Evolutionary conservation across 2,329 filamentous ascomycete species (phyloP), one percentile per base, ranked within the genome.

Genomic region (Curvularia eragrostidis): DNA sequence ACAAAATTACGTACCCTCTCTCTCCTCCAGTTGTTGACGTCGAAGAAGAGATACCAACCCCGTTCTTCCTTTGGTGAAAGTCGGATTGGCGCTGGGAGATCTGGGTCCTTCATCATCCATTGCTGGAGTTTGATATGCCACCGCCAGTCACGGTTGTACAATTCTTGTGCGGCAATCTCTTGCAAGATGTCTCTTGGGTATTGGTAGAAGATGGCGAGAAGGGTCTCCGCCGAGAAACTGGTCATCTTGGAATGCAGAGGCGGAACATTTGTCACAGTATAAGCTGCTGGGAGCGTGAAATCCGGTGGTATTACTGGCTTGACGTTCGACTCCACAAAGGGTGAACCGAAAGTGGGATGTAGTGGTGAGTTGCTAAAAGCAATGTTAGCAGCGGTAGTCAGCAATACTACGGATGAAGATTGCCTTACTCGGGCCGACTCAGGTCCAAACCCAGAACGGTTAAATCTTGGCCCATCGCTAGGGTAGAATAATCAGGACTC

Each of bases 161-260:
- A 75, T 69, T 89, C 87, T 56, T 83, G 81, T 7, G 87, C 87
- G 5, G 87, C 87, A 44, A 87, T 78, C 69, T 90, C 87, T 69
- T 90, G 87, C 72, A 87, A 80, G 54, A 88, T 82, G 67, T 89
- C 87, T 57, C 85, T 80, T 13, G 87, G 86, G 78, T 86, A 84
- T 61, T 85, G 87, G 76, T 89, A 90, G 80, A 90, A 90, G 58
- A 89, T 88, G 69, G 86, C 87, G 71, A 90, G 88, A 4, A 90
- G 79, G 0, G 87, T 89, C 71, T 90, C 87, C 62, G 86, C 82
- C 41, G 81, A 83, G 73, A 88, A 87, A 53, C 83, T 83, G 3
- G 80, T 76, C 63, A 88, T 84, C 57, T 86, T 85, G 47, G 80
- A 79, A 53, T 84, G 81, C 19, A 89, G 77, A 7, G 84, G 82